phyloP scores from a whole-genome alignment of 306 rosid species.

The Senna tora region DNA sequence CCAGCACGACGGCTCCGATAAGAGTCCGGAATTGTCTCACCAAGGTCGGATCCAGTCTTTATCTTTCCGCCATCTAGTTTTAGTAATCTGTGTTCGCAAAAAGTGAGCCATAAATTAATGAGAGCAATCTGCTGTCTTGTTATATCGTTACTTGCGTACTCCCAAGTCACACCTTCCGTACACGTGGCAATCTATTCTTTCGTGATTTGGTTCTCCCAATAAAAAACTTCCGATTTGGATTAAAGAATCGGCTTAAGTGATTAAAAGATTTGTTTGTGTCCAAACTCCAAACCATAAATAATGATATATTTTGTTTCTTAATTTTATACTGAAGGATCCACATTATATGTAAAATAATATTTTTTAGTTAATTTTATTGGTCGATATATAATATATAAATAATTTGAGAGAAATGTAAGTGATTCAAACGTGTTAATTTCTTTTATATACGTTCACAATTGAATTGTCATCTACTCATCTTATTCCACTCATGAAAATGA shows the following conservation, averaged over 20 bases:
- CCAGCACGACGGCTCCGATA: not conserved
- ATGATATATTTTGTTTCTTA: too few relatives aligned
- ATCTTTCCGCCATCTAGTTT: slow-evolving; percentile 20
- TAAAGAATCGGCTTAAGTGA: not conserved
- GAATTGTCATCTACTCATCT: too few relatives aligned
- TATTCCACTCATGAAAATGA: too few relatives aligned
- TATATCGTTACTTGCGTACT: not conserved
- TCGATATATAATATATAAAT: too few relatives aligned
- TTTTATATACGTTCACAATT: too few relatives aligned
- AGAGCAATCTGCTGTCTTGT: slow-evolving; percentile 37
- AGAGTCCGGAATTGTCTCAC: slow-evolving; percentile 24
- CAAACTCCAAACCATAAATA: too few relatives aligned
- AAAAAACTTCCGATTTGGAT: slow-evolving; percentile 7
- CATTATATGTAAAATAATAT: too few relatives aligned
- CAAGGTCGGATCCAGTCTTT: slow-evolving; percentile 43
- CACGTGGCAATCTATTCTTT: slow-evolving; percentile 31
- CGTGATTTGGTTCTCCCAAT: not conserved
- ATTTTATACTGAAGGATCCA: too few relatives aligned
- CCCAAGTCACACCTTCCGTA: not conserved
- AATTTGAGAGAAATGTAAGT: too few relatives aligned
- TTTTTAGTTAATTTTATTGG: too few relatives aligned
- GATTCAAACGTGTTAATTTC: too few relatives aligned
- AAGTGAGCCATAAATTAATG: slow-evolving; percentile 23
- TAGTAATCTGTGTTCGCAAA: slow-evolving; percentile 27
- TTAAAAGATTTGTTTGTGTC: too few relatives aligned